A percentile compares a stretch with the other conserved stretches of the same genome.
These are phyloP conservation scores for Gaeumannomyces tritici DNA, from an alignment of 2,329 filamentous ascomycete genomes.

Conservation along the genomic window DNA sequence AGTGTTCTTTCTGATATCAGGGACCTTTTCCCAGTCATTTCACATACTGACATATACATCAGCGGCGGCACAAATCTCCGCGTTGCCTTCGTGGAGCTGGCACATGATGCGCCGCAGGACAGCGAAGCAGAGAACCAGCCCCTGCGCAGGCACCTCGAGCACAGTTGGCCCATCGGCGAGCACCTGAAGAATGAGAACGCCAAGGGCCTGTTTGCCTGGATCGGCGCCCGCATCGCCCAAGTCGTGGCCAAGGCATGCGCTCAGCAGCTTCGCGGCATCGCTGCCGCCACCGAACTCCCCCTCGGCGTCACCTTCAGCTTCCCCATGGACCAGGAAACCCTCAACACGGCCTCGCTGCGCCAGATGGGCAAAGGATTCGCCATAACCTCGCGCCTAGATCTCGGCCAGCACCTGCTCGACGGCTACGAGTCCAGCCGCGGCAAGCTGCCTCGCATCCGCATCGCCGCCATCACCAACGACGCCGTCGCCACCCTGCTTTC, in stretches of 20 bases:
- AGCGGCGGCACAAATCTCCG: constrained; percentile 61
- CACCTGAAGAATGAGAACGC: constrained; percentile 66
- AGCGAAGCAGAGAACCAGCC: constrained; percentile 8
- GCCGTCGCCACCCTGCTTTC: constrained; percentile 72
- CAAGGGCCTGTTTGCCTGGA: constrained; percentile 71
- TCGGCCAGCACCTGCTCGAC: constrained; percentile 46
- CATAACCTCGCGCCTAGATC: constrained; percentile 48
- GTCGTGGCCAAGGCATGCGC: constrained; percentile 53
- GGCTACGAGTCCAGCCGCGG: constrained; percentile 47
- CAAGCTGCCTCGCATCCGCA: constrained; percentile 54
- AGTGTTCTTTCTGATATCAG: constrained; percentile 18
- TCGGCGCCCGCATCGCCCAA: constrained; percentile 65
- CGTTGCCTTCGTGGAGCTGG: constrained; percentile 57
- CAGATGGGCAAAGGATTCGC: constrained; percentile 64
- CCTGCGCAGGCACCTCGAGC: constrained; percentile 53
- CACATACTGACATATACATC: constrained; percentile 11
- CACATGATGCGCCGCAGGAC: constrained; percentile 14
- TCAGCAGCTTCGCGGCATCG: constrained; percentile 24
- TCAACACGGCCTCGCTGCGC: constrained; percentile 54
- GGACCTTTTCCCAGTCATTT: too few species aligned
- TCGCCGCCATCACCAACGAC: constrained; percentile 73
- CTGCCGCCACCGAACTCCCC: constrained; percentile 37
- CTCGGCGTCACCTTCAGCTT: constrained; percentile 65
- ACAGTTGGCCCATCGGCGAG: constrained; percentile 64
- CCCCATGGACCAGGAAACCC: constrained; percentile 54